A percentile compares a stretch with the other conserved stretches of the same genome.
phyloP scores from a whole-genome alignment of 2,329 filamentous ascomycete species.

The Colletotrichum navitas region DNA sequence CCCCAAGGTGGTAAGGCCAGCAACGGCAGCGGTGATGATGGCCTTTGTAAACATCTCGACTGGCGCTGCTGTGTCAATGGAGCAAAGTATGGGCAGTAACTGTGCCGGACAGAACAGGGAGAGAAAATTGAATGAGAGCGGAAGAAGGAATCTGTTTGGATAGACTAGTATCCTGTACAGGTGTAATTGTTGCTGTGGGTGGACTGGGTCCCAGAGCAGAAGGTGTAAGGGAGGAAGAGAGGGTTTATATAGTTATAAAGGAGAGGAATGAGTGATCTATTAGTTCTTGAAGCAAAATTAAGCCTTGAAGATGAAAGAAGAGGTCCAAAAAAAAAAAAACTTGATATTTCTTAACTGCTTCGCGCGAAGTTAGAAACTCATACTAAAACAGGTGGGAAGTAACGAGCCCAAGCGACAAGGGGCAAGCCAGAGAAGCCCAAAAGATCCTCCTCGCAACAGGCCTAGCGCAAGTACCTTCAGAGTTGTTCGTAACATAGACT shows the following conservation, averaged over 20 bases:
- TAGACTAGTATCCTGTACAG: conserved; percentile 7
- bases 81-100: not conserved
- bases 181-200: not conserved
- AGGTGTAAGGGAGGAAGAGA: not conserved
- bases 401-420: too few species aligned
- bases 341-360: too few species aligned
- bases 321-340: not conserved
- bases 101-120: not conserved
- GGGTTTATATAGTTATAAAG: not conserved
- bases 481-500: not conserved
- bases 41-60: conserved; percentile 7
- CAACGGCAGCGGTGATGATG: not conserved
- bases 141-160: not conserved
- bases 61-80: not conserved
- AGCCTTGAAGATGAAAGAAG: not conserved
- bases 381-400: not conserved
- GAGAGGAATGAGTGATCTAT: not conserved
- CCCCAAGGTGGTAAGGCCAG: not conserved
- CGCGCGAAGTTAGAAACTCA: too few species aligned
- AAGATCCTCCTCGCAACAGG: not conserved
- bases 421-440: not conserved
- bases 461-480: not conserved
- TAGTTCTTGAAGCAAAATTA: too few species aligned
- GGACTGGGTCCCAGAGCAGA: not conserved
- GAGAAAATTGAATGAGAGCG: not conserved